Evolutionary conservation across 768 basidiomycete genomes (phyloP), one percentile per base, ranked within the genome.

Genomic region (Coprinopsis sp.): DNA sequence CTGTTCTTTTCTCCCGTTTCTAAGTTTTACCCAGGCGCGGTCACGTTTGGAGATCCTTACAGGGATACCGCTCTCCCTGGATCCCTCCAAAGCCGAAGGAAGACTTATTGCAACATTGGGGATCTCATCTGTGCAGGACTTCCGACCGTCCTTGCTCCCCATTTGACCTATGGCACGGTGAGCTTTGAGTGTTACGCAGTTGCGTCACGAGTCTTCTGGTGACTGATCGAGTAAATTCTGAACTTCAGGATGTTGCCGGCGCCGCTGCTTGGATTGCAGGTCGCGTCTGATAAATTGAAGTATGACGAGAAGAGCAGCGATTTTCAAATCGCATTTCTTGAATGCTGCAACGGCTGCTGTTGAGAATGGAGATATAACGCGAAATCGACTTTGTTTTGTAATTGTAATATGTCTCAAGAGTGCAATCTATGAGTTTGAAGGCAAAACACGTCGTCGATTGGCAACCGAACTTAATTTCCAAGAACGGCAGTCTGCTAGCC

Each of bases 41-140:
- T 69, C 16, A 63, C 64, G 19, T 68, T 66, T 31, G 67, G 66
- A 24, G 68, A 69, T 46, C 68, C 68, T 0, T 60, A 67, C 40
- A 51, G 62, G 34, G 61, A 58, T 11, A 42, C 63, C 28, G 43
- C 58, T 10, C 58, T 69, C 33, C 59, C 61, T 18, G 61, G 61
- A 19, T 54, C 55, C 28, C 50, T 64, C 31, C 49, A 62, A 14
- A 53, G 54, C 31, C 57, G 53, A 1, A 49, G 54, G 24, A 59
- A 62, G 27, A 62, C 63, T 4, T 59, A 66, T 30, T 68, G 65
- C 47, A 55, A 58, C 24, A 19, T 36, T 2, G 63, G 64, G 6
- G 66, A 69, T 51, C 51, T 62, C 36, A 66, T 69, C 33, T 68
- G 66, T 45, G 41, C 23, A 6, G 62, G 62, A 12, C 61, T 58